Evolutionary conservation across 1,139 yeast genomes (phyloP).

Genomic region (Geotrichum restrictum): DNA sequence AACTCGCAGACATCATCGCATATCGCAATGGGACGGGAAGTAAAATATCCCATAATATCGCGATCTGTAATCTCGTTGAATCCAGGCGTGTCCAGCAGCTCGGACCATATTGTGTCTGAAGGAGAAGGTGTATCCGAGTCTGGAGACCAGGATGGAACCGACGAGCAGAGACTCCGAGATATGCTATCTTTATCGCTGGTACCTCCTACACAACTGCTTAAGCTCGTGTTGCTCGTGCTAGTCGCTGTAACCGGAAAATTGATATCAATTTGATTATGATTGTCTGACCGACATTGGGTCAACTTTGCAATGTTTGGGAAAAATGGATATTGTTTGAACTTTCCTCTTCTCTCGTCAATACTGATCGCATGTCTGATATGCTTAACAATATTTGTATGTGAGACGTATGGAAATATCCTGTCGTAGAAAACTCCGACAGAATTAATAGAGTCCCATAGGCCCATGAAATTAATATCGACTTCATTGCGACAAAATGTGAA

Average conservation of each 20-base stretch:
- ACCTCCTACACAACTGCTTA: neutral
- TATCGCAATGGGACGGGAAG: conserved; percentile 3
- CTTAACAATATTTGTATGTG: conserved; percentile 48
- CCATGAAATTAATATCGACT: conserved; percentile 53
- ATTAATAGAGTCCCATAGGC: conserved; percentile 63
- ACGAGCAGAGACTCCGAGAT: neutral
- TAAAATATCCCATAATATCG: conserved; percentile 8
- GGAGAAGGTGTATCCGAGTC: neutral
- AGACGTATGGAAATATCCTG: conserved; percentile 54
- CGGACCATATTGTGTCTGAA: conserved; percentile 4
- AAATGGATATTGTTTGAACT: conserved; percentile 53
- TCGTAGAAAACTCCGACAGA: conserved; percentile 59
- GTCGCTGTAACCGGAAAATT: neutral
- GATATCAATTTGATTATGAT: too few relatives aligned
- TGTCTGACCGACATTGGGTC: neutral
- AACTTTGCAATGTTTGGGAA: neutral
- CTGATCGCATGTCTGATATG: conserved; percentile 65
- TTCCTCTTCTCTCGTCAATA: conserved; percentile 60
- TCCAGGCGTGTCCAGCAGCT: conserved; percentile 9
- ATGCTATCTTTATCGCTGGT: neutral
- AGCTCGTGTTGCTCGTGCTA: neutral
- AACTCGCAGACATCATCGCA: conserved; percentile 46
- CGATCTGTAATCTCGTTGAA: conserved; percentile 10
- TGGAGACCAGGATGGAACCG: conserved; percentile 9
- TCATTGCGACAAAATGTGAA: conserved; percentile 19